Base-by-base conservation (phyloP, 805 yeast species). In the Starmerella etchellsii region DNA sequence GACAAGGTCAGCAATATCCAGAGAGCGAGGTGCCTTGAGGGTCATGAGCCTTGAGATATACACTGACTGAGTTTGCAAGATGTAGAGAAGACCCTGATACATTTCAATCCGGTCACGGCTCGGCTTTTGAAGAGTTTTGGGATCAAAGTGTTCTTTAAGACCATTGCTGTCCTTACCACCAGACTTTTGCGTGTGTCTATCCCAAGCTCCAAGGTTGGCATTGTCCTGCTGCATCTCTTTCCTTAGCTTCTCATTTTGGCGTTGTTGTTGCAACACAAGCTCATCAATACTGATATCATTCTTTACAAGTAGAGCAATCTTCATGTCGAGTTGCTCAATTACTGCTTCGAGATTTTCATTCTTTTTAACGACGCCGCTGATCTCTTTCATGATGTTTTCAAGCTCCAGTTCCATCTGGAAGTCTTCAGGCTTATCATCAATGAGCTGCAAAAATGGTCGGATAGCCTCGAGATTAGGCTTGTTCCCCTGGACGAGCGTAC, bases 391-490 rank as follows among this genome's bases (percentile, higher is more conserved):
- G 42, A 71, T 58, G 39, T 70, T 72, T 35, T 81, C 81, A 31
- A 85, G 61, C 41, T 69, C 72, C 46, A 79, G 66, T 50, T 84
- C 94, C 45, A 80, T 78, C 38, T 76, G 81, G 55, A 77, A 77
- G 53, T 83, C 94, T 13, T 68, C 65, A 39, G 78, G 82, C 45
- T 73, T 75, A 47, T 77, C 84, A 43, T 80, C 78, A 34, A 91
- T 61, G 31, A 91, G 60, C 50, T 74, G 73, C 2, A 87, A 81
- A 60, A 85, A 91, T 42, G 74, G 76, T 51, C 76, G 71, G 20
- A 91, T 77, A 0, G 83, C 81, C 25, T 76, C 62, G 36, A 91
- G 61, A 0, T 93, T 81, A 0, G 97, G 96, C 52, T 81, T 78
- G 29, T 69, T 71, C 57, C 72, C 75, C 9, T 72, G 69, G 36